Evolutionary conservation across 306 rosid genomes (phyloP).

Genomic region (Arachis hypogaea): DNA sequence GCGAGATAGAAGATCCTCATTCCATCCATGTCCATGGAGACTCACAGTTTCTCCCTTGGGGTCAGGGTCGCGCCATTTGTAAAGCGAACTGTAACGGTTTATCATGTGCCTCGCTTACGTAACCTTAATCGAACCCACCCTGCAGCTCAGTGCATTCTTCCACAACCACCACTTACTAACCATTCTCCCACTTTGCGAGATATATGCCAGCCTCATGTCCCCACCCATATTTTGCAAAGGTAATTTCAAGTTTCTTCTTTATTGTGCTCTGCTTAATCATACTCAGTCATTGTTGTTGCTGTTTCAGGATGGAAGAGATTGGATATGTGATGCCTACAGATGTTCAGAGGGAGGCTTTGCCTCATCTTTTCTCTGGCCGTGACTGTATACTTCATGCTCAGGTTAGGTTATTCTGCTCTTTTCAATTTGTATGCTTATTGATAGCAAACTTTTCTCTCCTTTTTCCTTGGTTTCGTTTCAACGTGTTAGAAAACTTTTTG

Average conservation of each 20-base stretch:
- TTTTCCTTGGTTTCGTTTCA: conserved; percentile 1
- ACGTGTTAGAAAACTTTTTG: neutral
- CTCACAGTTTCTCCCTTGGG: conserved; percentile 15
- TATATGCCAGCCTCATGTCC: conserved; percentile 63
- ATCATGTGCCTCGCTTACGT: neutral
- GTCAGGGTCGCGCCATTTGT: conserved; percentile 15
- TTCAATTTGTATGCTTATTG: neutral
- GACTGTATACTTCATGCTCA: conserved; percentile 94
- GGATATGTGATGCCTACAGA: conserved; percentile 76
- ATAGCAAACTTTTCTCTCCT: too few relatives aligned
- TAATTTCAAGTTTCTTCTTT: conserved; percentile 3
- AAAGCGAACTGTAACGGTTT: neutral
- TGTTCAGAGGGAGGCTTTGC: conserved; percentile 73
- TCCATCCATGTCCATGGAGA: neutral
- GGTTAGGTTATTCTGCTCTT: conserved; percentile 71
- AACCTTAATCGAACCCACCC: neutral
- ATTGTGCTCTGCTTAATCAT: conserved; percentile 6
- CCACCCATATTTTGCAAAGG: conserved; percentile 67
- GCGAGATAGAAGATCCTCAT: neutral
- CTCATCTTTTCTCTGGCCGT: conserved; percentile 66
- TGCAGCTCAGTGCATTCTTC: neutral
- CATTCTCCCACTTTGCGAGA: conserved; percentile 56
- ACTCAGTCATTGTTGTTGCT: neutral
- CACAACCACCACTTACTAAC: conserved; percentile 39
- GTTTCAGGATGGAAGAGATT: conserved; percentile 77